A percentile compares a stretch with the other conserved stretches of the same genome.
Evolutionary conservation across 768 basidiomycete species (phyloP).

Genomic region (Serpula lacrymans): DNA sequence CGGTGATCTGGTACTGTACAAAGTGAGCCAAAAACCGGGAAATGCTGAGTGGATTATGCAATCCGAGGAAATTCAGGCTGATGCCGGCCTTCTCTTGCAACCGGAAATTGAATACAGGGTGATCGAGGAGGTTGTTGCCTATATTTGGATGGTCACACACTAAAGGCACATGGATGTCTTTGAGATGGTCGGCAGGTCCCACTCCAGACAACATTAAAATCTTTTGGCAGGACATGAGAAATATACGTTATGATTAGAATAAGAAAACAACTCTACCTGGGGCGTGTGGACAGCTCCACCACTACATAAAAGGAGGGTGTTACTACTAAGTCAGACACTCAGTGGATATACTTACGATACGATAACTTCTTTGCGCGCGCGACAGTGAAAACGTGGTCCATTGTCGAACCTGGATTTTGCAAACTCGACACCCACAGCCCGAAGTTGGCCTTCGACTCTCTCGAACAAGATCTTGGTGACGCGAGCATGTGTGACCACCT

Average conservation of each 20-base stretch:
- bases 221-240: conserved; percentile 31
- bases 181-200: conserved; percentile 60
- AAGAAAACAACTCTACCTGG: conserved; percentile 31
- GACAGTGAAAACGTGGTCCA: conserved; percentile 41
- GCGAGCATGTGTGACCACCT: conserved; percentile 51
- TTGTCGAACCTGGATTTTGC: conserved; percentile 25
- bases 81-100: conserved; percentile 48
- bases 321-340: background rate
- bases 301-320: conserved; percentile 27
- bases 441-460: conserved; percentile 31
- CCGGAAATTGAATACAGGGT: conserved; percentile 50
- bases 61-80: conserved; percentile 38
- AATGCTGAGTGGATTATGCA: conserved; percentile 13
- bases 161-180: conserved; percentile 48
- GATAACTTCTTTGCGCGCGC: conserved; percentile 57
- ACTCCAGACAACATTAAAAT: conserved; percentile 75
- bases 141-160: conserved; percentile 69
- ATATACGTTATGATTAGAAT: background rate
- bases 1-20: conserved; percentile 40
- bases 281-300: conserved; percentile 65
- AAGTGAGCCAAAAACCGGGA: too few species aligned
- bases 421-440: conserved; percentile 64
- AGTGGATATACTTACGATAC: conserved; percentile 44
- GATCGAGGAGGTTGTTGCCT: conserved; percentile 71
- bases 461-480: conserved; percentile 61